Conservation (phyloP, 495 filamentous ascomycete genomes). For the Bryoglossum gracile region DNA sequence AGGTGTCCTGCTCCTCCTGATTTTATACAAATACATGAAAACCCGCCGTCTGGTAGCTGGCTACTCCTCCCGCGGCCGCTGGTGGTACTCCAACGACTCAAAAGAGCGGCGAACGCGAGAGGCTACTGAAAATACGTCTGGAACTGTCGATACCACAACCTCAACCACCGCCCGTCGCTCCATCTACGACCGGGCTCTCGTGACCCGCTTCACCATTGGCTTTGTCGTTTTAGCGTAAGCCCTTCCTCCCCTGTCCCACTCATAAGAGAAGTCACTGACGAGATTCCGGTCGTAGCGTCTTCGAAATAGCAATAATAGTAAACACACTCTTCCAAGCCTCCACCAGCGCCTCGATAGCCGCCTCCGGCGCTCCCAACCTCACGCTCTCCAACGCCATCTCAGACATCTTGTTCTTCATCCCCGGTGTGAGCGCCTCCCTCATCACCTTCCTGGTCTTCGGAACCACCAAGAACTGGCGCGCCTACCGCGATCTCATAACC, state of each 20-base stretch:
- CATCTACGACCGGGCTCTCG: slow-evolving; percentile 42
- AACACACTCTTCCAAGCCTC: slow-evolving; percentile 33
- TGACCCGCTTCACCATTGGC: slow-evolving; percentile 39
- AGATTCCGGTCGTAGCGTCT: slow-evolving; percentile 19
- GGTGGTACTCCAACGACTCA: slow-evolving; percentile 17
- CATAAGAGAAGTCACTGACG: background rate
- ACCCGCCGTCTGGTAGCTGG: slow-evolving; percentile 31
- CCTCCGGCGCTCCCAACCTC: slow-evolving; percentile 30
- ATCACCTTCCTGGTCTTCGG: slow-evolving; percentile 25
- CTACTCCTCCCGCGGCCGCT: slow-evolving; percentile 2
- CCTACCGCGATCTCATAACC: slow-evolving; percentile 15
- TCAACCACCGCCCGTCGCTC: slow-evolving; percentile 19
- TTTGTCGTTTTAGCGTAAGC: slow-evolving; percentile 35
- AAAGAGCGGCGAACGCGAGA: background rate
- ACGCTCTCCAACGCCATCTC: slow-evolving; percentile 27
- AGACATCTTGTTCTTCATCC: slow-evolving; percentile 38
- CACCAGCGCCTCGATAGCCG: slow-evolving; percentile 28
- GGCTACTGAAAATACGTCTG: background rate
- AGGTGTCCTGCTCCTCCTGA: slow-evolving; percentile 33
- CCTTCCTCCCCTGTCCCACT: background rate
- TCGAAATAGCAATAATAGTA: slow-evolving; percentile 36
- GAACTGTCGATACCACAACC: background rate
- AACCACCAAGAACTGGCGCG: slow-evolving; percentile 20
- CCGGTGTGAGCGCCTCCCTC: slow-evolving; percentile 34
- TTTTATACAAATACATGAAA: slow-evolving; percentile 39